phyloP scores from a whole-genome alignment of 768 basidiomycete genomes.

The Porpolomopsis calyptriformis region DNA sequence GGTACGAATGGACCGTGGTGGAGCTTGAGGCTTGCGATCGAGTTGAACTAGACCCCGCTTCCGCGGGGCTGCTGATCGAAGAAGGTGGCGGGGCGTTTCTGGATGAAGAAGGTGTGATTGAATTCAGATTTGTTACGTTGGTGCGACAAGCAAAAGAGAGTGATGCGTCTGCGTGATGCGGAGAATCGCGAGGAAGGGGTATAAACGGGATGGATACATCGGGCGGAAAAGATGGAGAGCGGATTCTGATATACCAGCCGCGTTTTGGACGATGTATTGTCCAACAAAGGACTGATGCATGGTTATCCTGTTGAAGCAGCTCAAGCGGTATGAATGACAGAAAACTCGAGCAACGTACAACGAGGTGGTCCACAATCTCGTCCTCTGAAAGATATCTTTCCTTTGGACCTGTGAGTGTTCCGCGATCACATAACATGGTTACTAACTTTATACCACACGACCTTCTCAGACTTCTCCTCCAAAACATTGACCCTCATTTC shows the following conservation, averaged over 20 bases:
- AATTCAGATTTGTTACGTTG: slow-evolving; percentile 19
- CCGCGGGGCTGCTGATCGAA: neutral
- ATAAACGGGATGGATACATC: slow-evolving; percentile 45
- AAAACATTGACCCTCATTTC: slow-evolving; percentile 58
- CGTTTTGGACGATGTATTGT: slow-evolving; percentile 68
- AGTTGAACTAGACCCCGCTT: slow-evolving; percentile 11
- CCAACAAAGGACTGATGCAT: slow-evolving; percentile 59
- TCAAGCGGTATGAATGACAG: neutral
- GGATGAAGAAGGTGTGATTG: neutral
- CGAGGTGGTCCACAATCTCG: slow-evolving; percentile 66
- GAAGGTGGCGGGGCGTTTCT: neutral
- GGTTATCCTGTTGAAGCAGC: slow-evolving; percentile 41
- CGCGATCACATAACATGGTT: slow-evolving; percentile 1
- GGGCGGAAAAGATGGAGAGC: slow-evolving; percentile 60
- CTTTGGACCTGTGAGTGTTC: slow-evolving; percentile 28
- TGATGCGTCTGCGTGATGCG: slow-evolving; percentile 40
- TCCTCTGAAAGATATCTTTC: slow-evolving; percentile 64
- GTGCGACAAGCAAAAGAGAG: slow-evolving; percentile 45
- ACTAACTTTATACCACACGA: slow-evolving; percentile 68
- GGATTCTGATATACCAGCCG: slow-evolving; percentile 78
- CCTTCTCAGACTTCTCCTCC: slow-evolving; percentile 43
- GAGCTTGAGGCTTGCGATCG: slow-evolving; percentile 18
- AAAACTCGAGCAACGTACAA: slow-evolving; percentile 38
- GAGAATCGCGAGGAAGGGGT: slow-evolving; percentile 37
- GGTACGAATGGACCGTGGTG: slow-evolving; percentile 47